Conservation (phyloP, 2,329 filamentous ascomycete genomes). For the Colletotrichum tofieldiae region DNA sequence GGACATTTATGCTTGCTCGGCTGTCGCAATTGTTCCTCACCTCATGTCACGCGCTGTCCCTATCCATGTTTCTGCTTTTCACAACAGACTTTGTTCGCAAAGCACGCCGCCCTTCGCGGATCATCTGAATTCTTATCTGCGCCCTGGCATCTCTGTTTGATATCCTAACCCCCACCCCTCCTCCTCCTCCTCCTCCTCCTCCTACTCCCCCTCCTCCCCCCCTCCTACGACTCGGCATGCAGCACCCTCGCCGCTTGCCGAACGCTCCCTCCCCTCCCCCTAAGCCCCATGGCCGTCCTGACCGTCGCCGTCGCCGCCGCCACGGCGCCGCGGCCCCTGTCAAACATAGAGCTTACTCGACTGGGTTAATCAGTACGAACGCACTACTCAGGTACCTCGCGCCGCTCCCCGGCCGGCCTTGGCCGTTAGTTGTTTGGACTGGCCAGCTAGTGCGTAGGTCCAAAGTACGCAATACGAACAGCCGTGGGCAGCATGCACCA, state of each 20-base stretch:
- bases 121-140: conserved; percentile 36
- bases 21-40: conserved; percentile 1
- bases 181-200: too few species aligned
- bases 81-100: conserved; percentile 14
- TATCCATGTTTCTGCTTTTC: conserved; percentile 4
- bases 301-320: conserved; percentile 32
- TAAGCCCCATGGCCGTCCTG: conserved; percentile 30
- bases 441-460: conserved; percentile 36
- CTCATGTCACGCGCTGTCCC: conserved; percentile 1
- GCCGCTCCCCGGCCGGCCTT: conserved; percentile 33
- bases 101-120: conserved; percentile 12
- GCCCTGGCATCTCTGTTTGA: conserved; percentile 33
- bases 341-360: conserved; percentile 39
- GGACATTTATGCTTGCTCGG: conserved; percentile 8
- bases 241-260: conserved; percentile 23
- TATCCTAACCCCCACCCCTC: conserved; percentile 11
- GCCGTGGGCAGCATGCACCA: conserved; percentile 28
- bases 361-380: conserved; percentile 32
- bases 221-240: background rate
- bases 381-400: conserved; percentile 38
- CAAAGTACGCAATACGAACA: conserved; percentile 38
- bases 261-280: conserved; percentile 25
- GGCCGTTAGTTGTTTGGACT: conserved; percentile 27
- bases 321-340: conserved; percentile 39
- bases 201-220: too few species aligned